These are phyloP conservation scores for Betula pendula DNA, from an alignment of 306 rosid species.

Conservation along the genomic window DNA sequence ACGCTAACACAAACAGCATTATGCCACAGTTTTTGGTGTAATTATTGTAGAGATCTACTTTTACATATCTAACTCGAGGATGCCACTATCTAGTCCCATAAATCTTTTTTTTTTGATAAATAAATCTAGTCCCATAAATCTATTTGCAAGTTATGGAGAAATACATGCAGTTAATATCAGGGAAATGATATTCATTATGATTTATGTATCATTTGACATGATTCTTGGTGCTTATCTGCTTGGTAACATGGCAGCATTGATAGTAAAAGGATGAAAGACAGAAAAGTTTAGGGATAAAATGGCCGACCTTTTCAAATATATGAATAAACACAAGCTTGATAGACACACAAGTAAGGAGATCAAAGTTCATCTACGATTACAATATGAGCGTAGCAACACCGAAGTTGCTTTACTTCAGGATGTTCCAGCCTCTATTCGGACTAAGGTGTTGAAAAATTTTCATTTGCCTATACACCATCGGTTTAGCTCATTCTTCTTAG, in stretches of 20 bases:
- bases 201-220: constrained; percentile 68
- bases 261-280: constrained; percentile 66
- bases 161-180: constrained; percentile 66
- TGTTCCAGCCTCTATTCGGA: constrained; percentile 53
- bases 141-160: constrained; percentile 59
- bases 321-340: constrained; percentile 48
- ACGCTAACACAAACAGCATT: constrained; percentile 97
- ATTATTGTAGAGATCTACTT: constrained; percentile 87
- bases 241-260: constrained; percentile 63
- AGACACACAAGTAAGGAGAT: constrained; percentile 33
- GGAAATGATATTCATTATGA: constrained; percentile 73
- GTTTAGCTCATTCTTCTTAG: neutral
- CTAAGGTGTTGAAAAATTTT: constrained; percentile 41
- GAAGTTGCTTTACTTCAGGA: constrained; percentile 49
- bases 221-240: constrained; percentile 65
- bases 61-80: constrained; percentile 85
- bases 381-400: constrained; percentile 46
- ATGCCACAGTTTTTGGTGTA: constrained; percentile 96
- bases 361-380: constrained; percentile 49
- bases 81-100: constrained; percentile 92
- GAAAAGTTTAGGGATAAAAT: constrained; percentile 63
- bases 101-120: too few relatives aligned
- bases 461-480: neutral
- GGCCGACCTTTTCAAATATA: constrained; percentile 49
- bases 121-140: too few relatives aligned